phyloP scores from a whole-genome alignment of 495 filamentous ascomycete species.

The Aspergillus mulundensis region DNA sequence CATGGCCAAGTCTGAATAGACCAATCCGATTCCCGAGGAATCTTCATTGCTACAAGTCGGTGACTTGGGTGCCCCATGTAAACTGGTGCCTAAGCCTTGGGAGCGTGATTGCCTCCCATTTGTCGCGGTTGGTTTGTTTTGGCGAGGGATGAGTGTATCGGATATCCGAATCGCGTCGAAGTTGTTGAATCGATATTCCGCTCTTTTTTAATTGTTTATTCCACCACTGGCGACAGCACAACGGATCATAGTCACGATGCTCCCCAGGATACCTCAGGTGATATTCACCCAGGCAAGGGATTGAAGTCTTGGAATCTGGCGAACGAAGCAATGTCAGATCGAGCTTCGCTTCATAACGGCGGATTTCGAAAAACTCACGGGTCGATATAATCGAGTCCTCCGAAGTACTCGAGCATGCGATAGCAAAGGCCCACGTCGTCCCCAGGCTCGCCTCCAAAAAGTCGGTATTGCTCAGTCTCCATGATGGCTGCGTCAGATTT shows the following conservation, averaged over 20 bases:
- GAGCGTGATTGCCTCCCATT: conserved; percentile 1
- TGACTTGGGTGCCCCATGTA: conserved; percentile 33
- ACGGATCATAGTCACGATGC: background rate
- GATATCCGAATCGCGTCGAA: conserved; percentile 1
- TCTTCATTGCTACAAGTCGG: conserved; percentile 50
- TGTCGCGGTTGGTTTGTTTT: conserved; percentile 3
- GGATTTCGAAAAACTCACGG: conserved; percentile 28
- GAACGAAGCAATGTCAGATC: background rate
- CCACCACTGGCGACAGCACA: background rate
- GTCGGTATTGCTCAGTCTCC: conserved; percentile 38
- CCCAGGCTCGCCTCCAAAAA: conserved; percentile 46
- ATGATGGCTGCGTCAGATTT: conserved; percentile 23
- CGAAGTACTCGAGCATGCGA: conserved; percentile 48
- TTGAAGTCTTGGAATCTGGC: conserved; percentile 16
- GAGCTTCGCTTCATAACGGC: background rate
- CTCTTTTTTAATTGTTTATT: background rate
- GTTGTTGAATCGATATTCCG: background rate
- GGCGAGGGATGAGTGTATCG: background rate
- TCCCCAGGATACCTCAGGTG: background rate
- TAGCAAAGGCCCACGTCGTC: conserved; percentile 44
- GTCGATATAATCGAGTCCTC: conserved; percentile 46
- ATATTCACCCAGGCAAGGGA: conserved; percentile 17
- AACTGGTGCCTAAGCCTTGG: conserved; percentile 27
- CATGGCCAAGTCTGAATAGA: conserved; percentile 39
- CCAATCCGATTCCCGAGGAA: conserved; percentile 39